A percentile compares a stretch with the other conserved stretches of the same genome.
Evolutionary conservation across 2,329 filamentous ascomycete species (phyloP).

Genomic region (Rhynchosporium agropyri): DNA sequence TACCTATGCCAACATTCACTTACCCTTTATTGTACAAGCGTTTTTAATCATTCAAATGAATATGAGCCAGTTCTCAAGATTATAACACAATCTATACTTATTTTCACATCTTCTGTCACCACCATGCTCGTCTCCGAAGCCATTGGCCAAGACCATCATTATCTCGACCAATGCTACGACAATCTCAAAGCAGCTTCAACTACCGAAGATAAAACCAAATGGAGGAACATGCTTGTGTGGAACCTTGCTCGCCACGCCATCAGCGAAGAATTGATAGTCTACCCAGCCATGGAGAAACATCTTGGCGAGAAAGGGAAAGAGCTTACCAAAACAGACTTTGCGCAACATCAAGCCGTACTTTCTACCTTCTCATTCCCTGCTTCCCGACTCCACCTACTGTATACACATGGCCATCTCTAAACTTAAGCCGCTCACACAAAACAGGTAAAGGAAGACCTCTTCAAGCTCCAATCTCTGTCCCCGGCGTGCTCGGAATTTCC

Average conservation of each 20-base stretch:
- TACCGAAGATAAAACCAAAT: conserved; percentile 46
- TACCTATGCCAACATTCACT: not conserved
- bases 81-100: not conserved
- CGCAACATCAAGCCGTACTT: conserved; percentile 47
- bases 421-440: too few relatives aligned
- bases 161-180: conserved; percentile 46
- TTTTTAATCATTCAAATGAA: too few relatives aligned
- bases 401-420: not conserved
- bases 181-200: conserved; percentile 46
- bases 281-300: conserved; percentile 56
- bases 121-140: conserved; percentile 35
- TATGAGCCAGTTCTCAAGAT: not conserved
- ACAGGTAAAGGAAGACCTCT: conserved; percentile 56
- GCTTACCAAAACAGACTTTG: conserved; percentile 52
- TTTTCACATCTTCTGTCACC: not conserved
- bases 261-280: conserved; percentile 54
- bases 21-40: too few relatives aligned
- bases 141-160: conserved; percentile 46
- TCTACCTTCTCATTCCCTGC: not conserved
- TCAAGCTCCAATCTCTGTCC: conserved; percentile 52
- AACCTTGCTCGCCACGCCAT: conserved; percentile 53
- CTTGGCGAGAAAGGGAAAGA: conserved; percentile 47
- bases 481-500: conserved; percentile 48
- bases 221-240: conserved; percentile 53
- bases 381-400: too few relatives aligned